Conservation (phyloP, 768 basidiomycete genomes). For the Mycena belliarum region DNA sequence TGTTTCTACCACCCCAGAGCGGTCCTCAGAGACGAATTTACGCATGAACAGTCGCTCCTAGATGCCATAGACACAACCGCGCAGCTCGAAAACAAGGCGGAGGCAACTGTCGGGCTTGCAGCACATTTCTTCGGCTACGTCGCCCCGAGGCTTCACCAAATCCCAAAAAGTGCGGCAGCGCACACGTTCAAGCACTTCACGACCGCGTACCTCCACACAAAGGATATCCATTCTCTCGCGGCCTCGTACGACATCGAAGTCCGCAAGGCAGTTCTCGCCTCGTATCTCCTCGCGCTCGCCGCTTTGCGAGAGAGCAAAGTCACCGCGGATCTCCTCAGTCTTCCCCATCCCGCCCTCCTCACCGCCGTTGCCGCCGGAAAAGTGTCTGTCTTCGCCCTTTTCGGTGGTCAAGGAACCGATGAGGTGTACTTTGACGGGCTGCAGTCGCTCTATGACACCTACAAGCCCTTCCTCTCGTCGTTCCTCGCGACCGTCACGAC, state of each 20-base stretch:
- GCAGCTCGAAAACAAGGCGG: slow-evolving; percentile 53
- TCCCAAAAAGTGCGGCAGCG: slow-evolving; percentile 51
- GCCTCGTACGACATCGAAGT: slow-evolving; percentile 74
- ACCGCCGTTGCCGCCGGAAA: slow-evolving; percentile 59
- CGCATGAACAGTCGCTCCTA: slow-evolving; percentile 58
- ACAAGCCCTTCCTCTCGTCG: slow-evolving; percentile 80
- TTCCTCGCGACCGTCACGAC: slow-evolving; percentile 66
- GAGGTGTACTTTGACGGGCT: slow-evolving; percentile 98
- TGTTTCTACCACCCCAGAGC: slow-evolving; percentile 81
- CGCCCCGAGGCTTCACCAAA: slow-evolving; percentile 60
- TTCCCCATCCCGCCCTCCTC: slow-evolving; percentile 70
- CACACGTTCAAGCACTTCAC: slow-evolving; percentile 78
- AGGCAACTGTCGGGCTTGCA: slow-evolving; percentile 75
- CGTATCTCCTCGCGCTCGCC: slow-evolving; percentile 79
- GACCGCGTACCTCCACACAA: slow-evolving; percentile 63
- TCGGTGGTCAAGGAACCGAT: slow-evolving; percentile 97
- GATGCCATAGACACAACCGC: slow-evolving; percentile 56
- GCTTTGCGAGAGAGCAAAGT: slow-evolving; percentile 60
- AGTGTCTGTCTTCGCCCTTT: slow-evolving; percentile 85
- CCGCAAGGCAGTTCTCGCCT: slow-evolving; percentile 72
- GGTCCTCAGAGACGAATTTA: slow-evolving; percentile 87
- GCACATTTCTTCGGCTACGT: slow-evolving; percentile 83
- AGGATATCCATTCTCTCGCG: slow-evolving; percentile 82
- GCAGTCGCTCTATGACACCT: slow-evolving; percentile 87
- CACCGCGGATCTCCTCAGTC: slow-evolving; percentile 55